phyloP scores from a whole-genome alignment of 768 basidiomycete genomes.

The Suillus hirtellus region DNA sequence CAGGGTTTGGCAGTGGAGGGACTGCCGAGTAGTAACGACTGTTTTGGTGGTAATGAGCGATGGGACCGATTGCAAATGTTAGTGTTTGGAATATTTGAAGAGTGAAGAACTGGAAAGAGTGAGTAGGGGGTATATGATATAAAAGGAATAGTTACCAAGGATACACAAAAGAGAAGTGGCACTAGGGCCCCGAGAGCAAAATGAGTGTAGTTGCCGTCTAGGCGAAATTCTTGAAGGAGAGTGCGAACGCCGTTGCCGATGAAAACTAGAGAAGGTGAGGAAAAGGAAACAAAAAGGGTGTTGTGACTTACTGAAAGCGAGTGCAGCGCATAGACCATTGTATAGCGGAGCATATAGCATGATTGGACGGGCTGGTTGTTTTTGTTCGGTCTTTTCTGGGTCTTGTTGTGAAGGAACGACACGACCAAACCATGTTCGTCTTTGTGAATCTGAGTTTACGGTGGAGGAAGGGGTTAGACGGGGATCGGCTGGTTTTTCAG shows the following conservation, averaged over 20 bases:
- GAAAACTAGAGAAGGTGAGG: constrained; percentile 47
- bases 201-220: constrained; percentile 48
- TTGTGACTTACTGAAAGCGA: constrained; percentile 18
- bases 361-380: constrained; percentile 19
- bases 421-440: constrained; percentile 62
- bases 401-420: constrained; percentile 42
- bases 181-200: constrained; percentile 40
- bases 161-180: constrained; percentile 47
- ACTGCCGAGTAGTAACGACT: constrained; percentile 54
- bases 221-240: constrained; percentile 52
- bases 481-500: constrained; percentile 23
- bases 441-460: constrained; percentile 24
- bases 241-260: constrained; percentile 64
- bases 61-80: constrained; percentile 47
- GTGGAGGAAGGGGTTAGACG: constrained; percentile 3
- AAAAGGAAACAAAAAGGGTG: constrained; percentile 3
- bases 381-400: constrained; percentile 25
- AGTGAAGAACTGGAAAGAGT: constrained; percentile 38
- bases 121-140: background rate
- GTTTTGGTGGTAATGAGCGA: constrained; percentile 52
- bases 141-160: constrained; percentile 35
- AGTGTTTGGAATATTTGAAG: constrained; percentile 42
- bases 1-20: constrained; percentile 42
- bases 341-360: constrained; percentile 29
- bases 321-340: constrained; percentile 30